phyloP scores from a whole-genome alignment of 2,329 filamentous ascomycete genomes.

The Podosphaera xanthii region DNA sequence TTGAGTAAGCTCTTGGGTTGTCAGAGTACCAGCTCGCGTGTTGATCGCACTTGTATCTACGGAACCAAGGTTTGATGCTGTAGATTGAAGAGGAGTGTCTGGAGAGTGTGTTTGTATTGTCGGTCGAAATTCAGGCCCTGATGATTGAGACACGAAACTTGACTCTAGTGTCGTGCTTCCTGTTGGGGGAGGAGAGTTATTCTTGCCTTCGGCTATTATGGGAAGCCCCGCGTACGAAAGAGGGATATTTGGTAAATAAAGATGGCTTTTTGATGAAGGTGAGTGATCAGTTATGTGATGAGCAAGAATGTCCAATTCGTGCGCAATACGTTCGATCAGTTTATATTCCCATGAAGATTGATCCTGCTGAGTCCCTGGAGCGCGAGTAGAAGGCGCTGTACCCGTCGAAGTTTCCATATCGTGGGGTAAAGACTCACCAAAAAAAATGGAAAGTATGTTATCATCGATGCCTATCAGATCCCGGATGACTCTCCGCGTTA shows the following conservation, averaged over 20 bases:
- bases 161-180: not conserved
- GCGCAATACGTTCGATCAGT: slow-evolving; percentile 63
- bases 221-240: slow-evolving; percentile 62
- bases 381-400: slow-evolving; percentile 3
- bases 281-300: slow-evolving; percentile 59
- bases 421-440: slow-evolving; percentile 53
- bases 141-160: slow-evolving; percentile 3
- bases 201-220: slow-evolving; percentile 28
- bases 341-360: slow-evolving; percentile 47
- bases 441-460: slow-evolving; percentile 57
- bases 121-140: slow-evolving; percentile 11
- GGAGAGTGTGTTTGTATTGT: slow-evolving; percentile 9
- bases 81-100: not conserved
- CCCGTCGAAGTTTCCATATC: slow-evolving; percentile 18
- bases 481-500: slow-evolving; percentile 68
- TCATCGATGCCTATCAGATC: slow-evolving; percentile 87
- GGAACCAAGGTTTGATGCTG: not conserved
- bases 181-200: slow-evolving; percentile 11
- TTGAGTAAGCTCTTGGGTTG: slow-evolving; percentile 5
- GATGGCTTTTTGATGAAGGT: slow-evolving; percentile 69
- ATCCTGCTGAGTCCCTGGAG: slow-evolving; percentile 7
- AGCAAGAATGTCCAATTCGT: slow-evolving; percentile 65
- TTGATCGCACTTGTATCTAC: not conserved
- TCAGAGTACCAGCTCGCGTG: not conserved
- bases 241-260: slow-evolving; percentile 36